Evolutionary conservation across 345 rosid genomes (phyloP).

Genomic region (Lenwebbia sp.): DNA sequence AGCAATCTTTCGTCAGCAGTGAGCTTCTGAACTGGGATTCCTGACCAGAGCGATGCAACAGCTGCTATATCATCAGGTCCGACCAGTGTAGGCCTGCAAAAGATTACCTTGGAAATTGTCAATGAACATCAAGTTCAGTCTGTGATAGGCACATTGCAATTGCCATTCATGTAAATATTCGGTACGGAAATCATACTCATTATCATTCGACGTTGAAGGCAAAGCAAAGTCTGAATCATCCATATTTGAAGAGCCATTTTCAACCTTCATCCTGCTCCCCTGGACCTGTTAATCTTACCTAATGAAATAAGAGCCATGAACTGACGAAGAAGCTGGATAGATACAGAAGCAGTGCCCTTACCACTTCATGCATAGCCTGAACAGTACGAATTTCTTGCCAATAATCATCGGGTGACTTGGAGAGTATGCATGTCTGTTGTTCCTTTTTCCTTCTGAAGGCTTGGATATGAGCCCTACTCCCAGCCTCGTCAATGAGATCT

Average conservation of each 20-base stretch:
- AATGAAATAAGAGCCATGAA: neutral
- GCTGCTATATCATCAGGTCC: conserved; percentile 94
- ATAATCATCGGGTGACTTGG: conserved; percentile 79
- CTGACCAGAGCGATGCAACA: conserved; percentile 93
- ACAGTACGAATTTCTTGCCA: conserved; percentile 97
- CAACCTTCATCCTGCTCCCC: conserved; percentile 42
- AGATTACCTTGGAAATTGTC: neutral
- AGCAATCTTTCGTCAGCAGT: conserved; percentile 83
- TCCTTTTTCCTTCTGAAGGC: conserved; percentile 82
- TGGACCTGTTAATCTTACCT: conserved; percentile 34
- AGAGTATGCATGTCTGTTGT: conserved; percentile 62
- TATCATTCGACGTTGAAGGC: conserved; percentile 34
- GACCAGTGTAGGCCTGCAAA: conserved; percentile 55
- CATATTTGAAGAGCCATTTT: conserved; percentile 21
- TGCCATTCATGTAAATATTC: neutral
- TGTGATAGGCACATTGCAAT: conserved; percentile 4
- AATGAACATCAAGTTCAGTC: neutral
- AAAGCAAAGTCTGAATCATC: conserved; percentile 45
- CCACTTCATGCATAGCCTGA: conserved; percentile 98
- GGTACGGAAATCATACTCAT: conserved; percentile 43
- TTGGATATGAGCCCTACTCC: conserved; percentile 88
- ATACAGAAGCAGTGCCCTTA: conserved; percentile 14
- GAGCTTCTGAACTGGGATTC: conserved; percentile 94
- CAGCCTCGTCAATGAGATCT: conserved; percentile 97
- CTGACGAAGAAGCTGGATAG: neutral